Evolutionary conservation across 2,329 filamentous ascomycete species (phyloP).

Genomic region (Claviceps digitariae): DNA sequence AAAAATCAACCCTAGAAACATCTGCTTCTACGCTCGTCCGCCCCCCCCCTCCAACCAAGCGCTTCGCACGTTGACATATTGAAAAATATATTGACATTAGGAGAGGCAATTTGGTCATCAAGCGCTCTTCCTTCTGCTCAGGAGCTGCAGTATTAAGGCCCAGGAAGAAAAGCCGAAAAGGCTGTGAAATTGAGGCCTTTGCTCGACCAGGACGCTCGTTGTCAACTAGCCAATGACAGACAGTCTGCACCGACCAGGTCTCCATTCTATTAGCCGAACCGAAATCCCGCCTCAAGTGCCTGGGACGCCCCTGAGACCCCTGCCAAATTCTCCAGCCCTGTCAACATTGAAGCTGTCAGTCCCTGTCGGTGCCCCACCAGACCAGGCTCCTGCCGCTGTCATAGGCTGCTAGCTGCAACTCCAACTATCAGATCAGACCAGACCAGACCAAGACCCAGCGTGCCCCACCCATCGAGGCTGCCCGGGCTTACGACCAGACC

Average conservation of each 20-base stretch:
- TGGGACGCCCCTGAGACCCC: no score
- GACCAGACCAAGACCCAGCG: no score
- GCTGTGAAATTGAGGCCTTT: not conserved
- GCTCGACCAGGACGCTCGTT: not conserved
- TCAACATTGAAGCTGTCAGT: not conserved
- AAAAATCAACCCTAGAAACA: no score
- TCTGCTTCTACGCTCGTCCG: no score
- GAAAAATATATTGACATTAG: not conserved
- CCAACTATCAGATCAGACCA: no score
- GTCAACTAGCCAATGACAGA: not conserved
- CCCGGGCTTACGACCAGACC: no score
- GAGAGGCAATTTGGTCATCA: not conserved
- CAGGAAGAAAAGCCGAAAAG: not conserved
- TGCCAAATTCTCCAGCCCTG: no score
- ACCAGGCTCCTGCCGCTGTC: not conserved
- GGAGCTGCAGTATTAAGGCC: not conserved
- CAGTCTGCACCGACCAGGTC: not conserved
- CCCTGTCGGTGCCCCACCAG: not conserved
- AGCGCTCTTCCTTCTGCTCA: not conserved
- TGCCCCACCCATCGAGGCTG: no score
- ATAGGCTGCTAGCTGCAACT: not conserved
- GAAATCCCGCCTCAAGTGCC: not conserved
- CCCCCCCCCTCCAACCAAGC: not conserved
- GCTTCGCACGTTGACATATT: no score
- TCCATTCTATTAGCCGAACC: not conserved